phyloP scores from a whole-genome alignment of 352 stramenopile genomes.

The Aphanomyces euteiches region DNA sequence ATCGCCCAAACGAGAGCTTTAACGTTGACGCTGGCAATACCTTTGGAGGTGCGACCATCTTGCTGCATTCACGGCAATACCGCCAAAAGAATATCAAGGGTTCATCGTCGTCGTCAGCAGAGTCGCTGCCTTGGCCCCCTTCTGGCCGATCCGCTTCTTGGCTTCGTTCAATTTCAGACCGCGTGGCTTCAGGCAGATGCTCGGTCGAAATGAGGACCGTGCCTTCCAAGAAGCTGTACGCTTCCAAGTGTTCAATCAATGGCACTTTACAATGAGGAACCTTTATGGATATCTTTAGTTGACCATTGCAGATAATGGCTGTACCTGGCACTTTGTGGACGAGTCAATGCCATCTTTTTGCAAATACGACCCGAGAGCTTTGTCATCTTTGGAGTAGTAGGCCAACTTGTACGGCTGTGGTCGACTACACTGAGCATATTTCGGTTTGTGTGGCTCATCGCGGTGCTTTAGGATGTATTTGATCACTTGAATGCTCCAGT shows the following conservation, averaged over 20 bases:
- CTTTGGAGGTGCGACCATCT: conserved; percentile 90
- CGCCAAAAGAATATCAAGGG: conserved; percentile 94
- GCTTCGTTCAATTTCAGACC: conserved; percentile 14
- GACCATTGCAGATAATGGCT: not conserved
- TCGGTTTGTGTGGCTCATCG: conserved; percentile 20
- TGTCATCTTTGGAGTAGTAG: conserved; percentile 27
- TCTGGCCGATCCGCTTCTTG: not conserved
- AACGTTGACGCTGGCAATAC: conserved; percentile 90
- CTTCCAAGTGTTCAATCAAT: conserved; percentile 81
- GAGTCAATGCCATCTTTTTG: conserved; percentile 36
- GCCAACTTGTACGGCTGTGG: conserved; percentile 13
- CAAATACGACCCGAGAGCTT: conserved; percentile 27
- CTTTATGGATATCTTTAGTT: conserved; percentile 34
- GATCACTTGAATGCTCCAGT: conserved; percentile 26
- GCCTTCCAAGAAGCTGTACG: conserved; percentile 65
- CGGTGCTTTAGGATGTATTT: conserved; percentile 39
- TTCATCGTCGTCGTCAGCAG: not conserved
- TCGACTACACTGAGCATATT: conserved; percentile 14
- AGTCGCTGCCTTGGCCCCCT: not conserved
- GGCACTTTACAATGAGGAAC: conserved; percentile 73
- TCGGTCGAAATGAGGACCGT: conserved; percentile 81
- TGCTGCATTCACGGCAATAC: conserved; percentile 93
- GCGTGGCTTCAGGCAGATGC: conserved; percentile 57
- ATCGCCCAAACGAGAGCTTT: conserved; percentile 97
- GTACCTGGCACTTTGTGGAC: conserved; percentile 72